Evolutionary conservation across 2,329 filamentous ascomycete genomes (phyloP).

Genomic region (Epichloe sp.): DNA sequence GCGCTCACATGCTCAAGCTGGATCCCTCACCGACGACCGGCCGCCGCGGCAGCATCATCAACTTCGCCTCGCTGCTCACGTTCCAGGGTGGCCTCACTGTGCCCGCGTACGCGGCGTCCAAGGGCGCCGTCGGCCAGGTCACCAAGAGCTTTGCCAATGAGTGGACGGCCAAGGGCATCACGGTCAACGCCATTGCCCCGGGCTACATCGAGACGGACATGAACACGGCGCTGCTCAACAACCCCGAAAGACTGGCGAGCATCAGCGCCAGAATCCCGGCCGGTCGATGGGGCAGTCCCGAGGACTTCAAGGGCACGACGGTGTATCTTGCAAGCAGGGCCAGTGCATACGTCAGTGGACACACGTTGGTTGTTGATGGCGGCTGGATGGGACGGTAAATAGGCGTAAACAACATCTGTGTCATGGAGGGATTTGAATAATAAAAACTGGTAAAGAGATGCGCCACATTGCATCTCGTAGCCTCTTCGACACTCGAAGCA

Average conservation of each 20-base stretch:
- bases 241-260: conserved; percentile 53
- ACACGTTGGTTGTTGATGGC: conserved; percentile 73
- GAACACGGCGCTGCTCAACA: conserved; percentile 70
- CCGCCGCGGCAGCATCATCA: conserved; percentile 63
- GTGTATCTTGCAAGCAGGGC: conserved; percentile 66
- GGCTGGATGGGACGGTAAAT: conserved; percentile 77
- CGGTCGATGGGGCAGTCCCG: conserved; percentile 67
- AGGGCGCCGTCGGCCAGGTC: conserved; percentile 73
- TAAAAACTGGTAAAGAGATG: not conserved
- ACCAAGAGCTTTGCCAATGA: conserved; percentile 80
- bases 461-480: not conserved
- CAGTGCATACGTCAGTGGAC: conserved; percentile 72
- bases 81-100: conserved; percentile 85
- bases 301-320: conserved; percentile 76
- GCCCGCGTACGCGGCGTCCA: conserved; percentile 74
- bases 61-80: conserved; percentile 66
- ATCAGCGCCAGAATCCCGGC: conserved; percentile 75
- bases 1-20: conserved; percentile 61
- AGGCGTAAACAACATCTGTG: too few species aligned
- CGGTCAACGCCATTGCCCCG: conserved; percentile 78
- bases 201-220: conserved; percentile 92
- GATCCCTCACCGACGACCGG: conserved; percentile 31
- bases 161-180: conserved; percentile 68
- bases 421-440: not conserved
- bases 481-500: too few species aligned